Evolutionary conservation across 164 flowering plant genomes (phyloP), one percentile per base, ranked within the genome.

Genomic region (Aristolochia contorta): DNA sequence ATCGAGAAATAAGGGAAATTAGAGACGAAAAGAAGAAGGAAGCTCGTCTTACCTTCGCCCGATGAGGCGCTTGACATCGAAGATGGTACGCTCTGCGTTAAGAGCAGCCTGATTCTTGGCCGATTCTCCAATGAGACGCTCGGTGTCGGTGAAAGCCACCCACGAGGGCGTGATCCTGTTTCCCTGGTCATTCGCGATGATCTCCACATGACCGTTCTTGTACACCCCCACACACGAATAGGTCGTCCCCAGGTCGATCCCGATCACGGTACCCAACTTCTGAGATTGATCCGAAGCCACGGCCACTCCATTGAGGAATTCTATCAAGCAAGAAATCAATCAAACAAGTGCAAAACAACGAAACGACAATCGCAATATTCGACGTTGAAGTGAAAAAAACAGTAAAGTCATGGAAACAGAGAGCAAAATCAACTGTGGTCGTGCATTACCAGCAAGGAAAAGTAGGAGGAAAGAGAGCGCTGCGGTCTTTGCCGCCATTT

Each of bases 151-250:
- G 82, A 87, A 87, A 18, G 80, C 90, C 57, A 88, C 92, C 96
- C 96, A 88, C 8, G 96, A 85, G 19, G 96, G 96, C 48, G 90
- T 85, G 50, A 88, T 88, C 24, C 96, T 84, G 71, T 88, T 88
- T 50, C 96, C 92, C 59, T 86, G 92, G 72, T 88, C 96, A 64
- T 88, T 88, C 64, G 96, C 96, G 76, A 88, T 86, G 53, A 88
- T 88, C 60, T 89, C 92, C 13, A 86, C 93, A 74, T 81, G 89
- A 24, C 89, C 91, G 21, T 84, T 84, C 78, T 74, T 84, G 77
- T 88, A 88, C 27, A 88, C 96, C 61, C 96, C 96, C 67, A 88
- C 96, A 81, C 96, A 88, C 2, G 96, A 87, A 52, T 85, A 86
- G 9, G 91, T 88, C 47, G 96, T 88, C 1, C 96, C 96, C 64